Evolutionary conservation across 305 asterid species (phyloP), one percentile per base, ranked within the genome.

Genomic region (Fraxinus dipetala): DNA sequence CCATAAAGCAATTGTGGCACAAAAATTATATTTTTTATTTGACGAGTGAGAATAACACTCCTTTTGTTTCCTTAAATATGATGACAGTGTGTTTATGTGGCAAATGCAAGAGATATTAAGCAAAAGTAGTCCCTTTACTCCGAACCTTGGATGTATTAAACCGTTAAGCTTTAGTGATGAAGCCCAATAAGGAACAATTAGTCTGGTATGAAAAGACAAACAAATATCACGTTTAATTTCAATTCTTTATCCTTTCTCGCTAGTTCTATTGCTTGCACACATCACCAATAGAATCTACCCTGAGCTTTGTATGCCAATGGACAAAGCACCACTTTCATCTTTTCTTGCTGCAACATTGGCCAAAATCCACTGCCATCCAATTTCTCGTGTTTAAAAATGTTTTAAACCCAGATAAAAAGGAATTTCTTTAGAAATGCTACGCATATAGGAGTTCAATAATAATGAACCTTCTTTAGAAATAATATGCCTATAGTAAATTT

Each of bases 131-230:
- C 67, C 67, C 67, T 1, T 18, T 56, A 56, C 67, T 56, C 28
- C 28, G 20, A 56, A 7, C 24, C 6, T 56, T 18, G 67, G 67
- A 56, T 56, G 6, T 3, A 63, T 65, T 14, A 40, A 28, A 20
- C 73, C 14, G 75, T 69, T 70, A 28, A 80, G 43, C 72, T 80
- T 32, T 48, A 79, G 35, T 22, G 48, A 63, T 40, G 30, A 81
- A 30, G 11, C 67, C 67, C 22, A 56, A 63, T 30, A 63, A 63
- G 32, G 28, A 24, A 22, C 72, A 63, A 24, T 63, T 63, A 32
- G 32, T 63, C 72, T 24, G 72, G 11, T 9, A 24, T 24, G n/a
- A 63, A 63, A 63, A 63, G 72, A 63, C n/a, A 63, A 22, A 63
- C 72, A 22, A 63, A 63, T 20, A 9, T 65, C 72, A 22, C 0